Evolutionary conservation across 140 eudicot species (phyloP).

Genomic region (Anethum foeniculum): DNA sequence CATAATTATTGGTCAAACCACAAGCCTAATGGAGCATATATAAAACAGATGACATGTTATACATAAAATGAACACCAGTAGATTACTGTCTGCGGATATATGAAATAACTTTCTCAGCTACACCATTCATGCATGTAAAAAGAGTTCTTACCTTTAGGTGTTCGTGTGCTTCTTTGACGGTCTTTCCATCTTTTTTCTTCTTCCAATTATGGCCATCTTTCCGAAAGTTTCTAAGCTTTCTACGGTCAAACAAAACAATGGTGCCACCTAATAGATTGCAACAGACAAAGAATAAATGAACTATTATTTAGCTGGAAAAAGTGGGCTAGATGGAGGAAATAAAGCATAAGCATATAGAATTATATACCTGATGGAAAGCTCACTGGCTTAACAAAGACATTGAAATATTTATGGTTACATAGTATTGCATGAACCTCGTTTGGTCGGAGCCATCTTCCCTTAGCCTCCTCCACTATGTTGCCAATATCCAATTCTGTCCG

Average conservation of each 20-base stretch:
- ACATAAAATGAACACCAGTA: background rate
- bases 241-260: constrained; percentile 74
- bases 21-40: constrained; percentile 1
- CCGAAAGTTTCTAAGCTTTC: constrained; percentile 78
- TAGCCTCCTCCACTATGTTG: constrained; percentile 78
- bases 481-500: constrained; percentile 69
- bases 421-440: constrained; percentile 95
- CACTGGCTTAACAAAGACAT: constrained; percentile 65
- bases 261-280: constrained; percentile 60
- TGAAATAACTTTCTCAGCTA: constrained; percentile 2
- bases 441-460: constrained; percentile 84
- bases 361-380: constrained; percentile 59
- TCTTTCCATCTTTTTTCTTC: constrained; percentile 85
- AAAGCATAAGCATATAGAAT: constrained; percentile 7
- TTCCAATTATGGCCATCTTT: constrained; percentile 87
- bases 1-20: background rate
- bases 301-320: background rate
- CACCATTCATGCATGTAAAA: background rate
- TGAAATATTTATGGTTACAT: constrained; percentile 62
- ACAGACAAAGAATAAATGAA: background rate
- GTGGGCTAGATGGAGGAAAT: background rate
- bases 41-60: background rate
- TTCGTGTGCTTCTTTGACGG: constrained; percentile 91
- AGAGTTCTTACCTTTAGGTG: constrained; percentile 59
- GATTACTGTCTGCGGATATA: background rate